phyloP scores from a whole-genome alignment of 352 stramenopile species.

The Phytophthora chlamydospora region DNA sequence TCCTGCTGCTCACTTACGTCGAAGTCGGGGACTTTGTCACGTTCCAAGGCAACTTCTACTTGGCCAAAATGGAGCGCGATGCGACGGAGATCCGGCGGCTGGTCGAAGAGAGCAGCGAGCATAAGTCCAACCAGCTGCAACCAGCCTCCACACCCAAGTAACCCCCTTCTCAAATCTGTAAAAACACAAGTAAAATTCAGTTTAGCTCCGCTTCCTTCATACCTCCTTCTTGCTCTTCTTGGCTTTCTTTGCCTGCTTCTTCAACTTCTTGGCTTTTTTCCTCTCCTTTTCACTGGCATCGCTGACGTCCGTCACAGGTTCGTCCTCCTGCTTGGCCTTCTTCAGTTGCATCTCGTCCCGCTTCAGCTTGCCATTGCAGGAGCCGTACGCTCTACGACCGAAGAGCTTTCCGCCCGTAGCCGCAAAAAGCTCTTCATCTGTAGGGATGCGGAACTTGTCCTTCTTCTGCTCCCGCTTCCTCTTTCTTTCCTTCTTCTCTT shows the following conservation, averaged over 20 bases:
- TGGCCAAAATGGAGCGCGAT: constrained; percentile 70
- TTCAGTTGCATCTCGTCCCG: constrained; percentile 69
- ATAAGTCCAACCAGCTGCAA: constrained; percentile 21
- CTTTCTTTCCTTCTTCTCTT: constrained; percentile 62
- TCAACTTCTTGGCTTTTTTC: constrained; percentile 23
- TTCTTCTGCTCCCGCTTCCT: constrained; percentile 49
- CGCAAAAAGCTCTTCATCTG: constrained; percentile 96
- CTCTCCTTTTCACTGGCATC: constrained; percentile 28
- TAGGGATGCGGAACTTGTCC: constrained; percentile 76
- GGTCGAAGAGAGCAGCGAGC: constrained; percentile 19
- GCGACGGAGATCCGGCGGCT: constrained; percentile 43
- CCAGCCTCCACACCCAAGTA: constrained; percentile 12
- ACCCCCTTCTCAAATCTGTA: constrained; percentile 2
- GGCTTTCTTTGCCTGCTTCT: constrained; percentile 25
- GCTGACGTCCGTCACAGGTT: constrained; percentile 19
- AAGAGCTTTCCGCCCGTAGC: constrained; percentile 96
- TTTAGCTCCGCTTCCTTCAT: constrained; percentile 20
- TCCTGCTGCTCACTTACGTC: constrained; percentile 66
- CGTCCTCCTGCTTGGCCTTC: constrained; percentile 41
- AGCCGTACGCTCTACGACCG: constrained; percentile 92
- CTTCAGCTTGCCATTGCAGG: constrained; percentile 87
- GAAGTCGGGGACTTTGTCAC: constrained; percentile 82
- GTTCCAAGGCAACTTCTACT: constrained; percentile 66
- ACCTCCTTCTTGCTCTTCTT: constrained; percentile 20
- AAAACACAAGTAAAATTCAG: constrained; percentile 23